Base-by-base conservation (phyloP, 345 rosid species). In the Citrus sp. region DNA sequence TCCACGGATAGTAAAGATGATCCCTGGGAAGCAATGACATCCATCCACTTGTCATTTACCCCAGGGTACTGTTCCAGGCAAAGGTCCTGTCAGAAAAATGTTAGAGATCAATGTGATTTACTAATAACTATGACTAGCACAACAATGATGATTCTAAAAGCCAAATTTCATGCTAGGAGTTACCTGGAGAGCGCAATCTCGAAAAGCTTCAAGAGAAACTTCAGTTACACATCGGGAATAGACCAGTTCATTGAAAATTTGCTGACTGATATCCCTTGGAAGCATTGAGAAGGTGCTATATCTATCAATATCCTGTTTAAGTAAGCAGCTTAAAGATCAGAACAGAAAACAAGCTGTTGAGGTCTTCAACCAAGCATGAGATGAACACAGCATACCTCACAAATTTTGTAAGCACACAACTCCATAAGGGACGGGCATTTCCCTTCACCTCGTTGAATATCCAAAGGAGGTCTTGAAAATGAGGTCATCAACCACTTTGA, bases 181-280 rank as follows among this genome's bases (percentile, higher is more conserved):
- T 79, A 95, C 98, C 97, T 95, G 95, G 80, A 95, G 92, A 24
- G 95, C 94, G 88, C 95, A 95, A 80, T 95, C 93, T 59, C 90
- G 87, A 77, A 95, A 95, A 40, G 94, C 88, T 85, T 93, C 85
- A 4, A 95, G 88, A 84, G 81, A 82, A 82, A 61, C 81, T 34
- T 82, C 82, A 35, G 78, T 82, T 61, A 95, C 76, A 56, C 81
- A 67, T 61, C 70, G 92, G 13, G 95, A 89, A 73, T 62, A 72
- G 61, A 90, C 94, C 81, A 89, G 67, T 72, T 91, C 94, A 87
- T 95, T 90, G 70, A 95, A 89, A 68, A 95, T 90, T 82, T 85
- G 94, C 89, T 92, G 98, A 86, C 88, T 91, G 75, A 93, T 88
- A 84, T 95, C 98, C 81, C 96, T 90, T 10, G 99, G 99, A 19